Percentiles rank a stretch among this genome's conserved stretches.
Evolutionary conservation across 768 basidiomycete species (phyloP).

Genomic region (Serendipita sp.): DNA sequence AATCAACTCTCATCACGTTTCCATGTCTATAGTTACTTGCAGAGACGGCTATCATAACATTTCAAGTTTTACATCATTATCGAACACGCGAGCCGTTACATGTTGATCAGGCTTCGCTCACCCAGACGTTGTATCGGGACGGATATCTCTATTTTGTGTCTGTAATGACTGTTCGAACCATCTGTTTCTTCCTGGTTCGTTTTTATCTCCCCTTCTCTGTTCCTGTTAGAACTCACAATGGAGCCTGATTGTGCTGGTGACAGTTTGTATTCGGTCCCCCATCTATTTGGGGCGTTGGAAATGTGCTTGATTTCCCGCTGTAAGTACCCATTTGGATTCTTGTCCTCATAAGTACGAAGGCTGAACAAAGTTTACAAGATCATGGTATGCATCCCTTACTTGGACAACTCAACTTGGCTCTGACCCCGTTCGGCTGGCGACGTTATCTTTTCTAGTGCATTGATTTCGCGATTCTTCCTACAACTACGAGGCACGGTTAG

Average conservation of each 20-base stretch:
- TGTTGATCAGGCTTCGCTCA: background rate
- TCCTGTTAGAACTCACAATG: too few relatives aligned
- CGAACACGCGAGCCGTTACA: background rate
- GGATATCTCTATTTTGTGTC: background rate
- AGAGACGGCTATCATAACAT: background rate
- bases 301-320: background rate
- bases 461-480: background rate
- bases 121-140: background rate
- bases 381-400: background rate
- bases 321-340: background rate
- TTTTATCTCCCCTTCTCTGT: background rate
- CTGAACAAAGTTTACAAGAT: too few relatives aligned
- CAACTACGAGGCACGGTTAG: background rate
- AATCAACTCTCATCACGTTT: too few relatives aligned
- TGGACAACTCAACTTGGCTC: too few relatives aligned
- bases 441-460: background rate
- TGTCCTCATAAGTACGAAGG: too few relatives aligned
- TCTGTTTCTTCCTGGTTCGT: background rate
- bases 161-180: background rate
- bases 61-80: background rate
- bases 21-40: background rate
- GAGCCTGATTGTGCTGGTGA: too few relatives aligned
- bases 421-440: too few relatives aligned
- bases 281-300: background rate
- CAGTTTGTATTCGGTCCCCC: background rate